These are phyloP conservation scores for Ophiostoma ips DNA, from an alignment of 2,329 filamentous ascomycete species.

Conservation along the genomic window DNA sequence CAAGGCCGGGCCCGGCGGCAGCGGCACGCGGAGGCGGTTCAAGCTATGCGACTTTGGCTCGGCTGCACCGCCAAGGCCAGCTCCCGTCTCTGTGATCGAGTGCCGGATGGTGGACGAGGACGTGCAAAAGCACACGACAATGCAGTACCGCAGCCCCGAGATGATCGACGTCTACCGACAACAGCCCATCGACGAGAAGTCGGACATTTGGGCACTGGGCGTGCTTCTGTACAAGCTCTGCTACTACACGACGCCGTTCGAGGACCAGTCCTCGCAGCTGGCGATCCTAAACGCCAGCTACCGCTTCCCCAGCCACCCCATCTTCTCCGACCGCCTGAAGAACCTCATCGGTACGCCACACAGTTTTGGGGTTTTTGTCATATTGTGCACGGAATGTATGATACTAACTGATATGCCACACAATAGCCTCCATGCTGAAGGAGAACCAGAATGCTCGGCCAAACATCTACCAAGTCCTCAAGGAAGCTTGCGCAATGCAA, in stretches of 20 bases:
- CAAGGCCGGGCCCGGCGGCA: background rate
- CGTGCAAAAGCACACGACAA: slow-evolving; percentile 88
- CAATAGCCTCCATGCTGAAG: slow-evolving; percentile 79
- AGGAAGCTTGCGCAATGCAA: slow-evolving; percentile 79
- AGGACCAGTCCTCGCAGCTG: slow-evolving; percentile 82
- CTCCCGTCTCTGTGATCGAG: slow-evolving; percentile 75
- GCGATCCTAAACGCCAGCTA: slow-evolving; percentile 93
- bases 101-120: slow-evolving; percentile 92
- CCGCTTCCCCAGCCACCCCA: slow-evolving; percentile 76
- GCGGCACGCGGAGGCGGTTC: slow-evolving; percentile 55
- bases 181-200: slow-evolving; percentile 95
- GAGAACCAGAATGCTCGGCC: slow-evolving; percentile 68
- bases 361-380: no score
- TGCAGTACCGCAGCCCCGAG: slow-evolving; percentile 95
- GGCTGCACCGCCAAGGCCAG: slow-evolving; percentile 67
- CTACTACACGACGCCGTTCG: slow-evolving; percentile 97
- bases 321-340: slow-evolving; percentile 82
- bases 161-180: slow-evolving; percentile 98
- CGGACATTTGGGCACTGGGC: slow-evolving; percentile 93
- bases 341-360: slow-evolving; percentile 61
- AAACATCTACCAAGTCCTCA: slow-evolving; percentile 87
- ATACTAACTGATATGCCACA: background rate
- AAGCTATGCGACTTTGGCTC: slow-evolving; percentile 98
- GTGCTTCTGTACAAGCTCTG: slow-evolving; percentile 95
- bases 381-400: no score